phyloP scores from a whole-genome alignment of 139 green algal genomes.

The Microglena sp. region DNA sequence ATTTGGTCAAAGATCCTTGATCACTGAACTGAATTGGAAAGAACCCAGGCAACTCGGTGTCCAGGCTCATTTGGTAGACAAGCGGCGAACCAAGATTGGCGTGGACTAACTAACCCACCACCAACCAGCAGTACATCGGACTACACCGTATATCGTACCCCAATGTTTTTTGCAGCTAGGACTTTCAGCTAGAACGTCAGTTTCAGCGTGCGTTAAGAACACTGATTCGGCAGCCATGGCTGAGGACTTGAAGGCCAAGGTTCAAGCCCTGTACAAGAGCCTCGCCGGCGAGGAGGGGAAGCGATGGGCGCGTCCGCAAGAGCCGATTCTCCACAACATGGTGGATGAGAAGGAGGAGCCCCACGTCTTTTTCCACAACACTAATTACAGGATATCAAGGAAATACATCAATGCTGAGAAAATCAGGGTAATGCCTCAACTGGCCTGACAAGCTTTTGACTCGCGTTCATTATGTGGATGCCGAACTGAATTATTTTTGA shows the following conservation, averaged over 20 bases:
- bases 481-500: not conserved
- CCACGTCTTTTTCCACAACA: slow-evolving; percentile 38
- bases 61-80: too few relatives aligned
- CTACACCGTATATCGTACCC: too few relatives aligned
- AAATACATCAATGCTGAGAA: slow-evolving; percentile 46
- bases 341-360: slow-evolving; percentile 35
- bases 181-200: too few relatives aligned
- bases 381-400: slow-evolving; percentile 31
- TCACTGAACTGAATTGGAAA: too few relatives aligned
- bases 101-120: too few relatives aligned
- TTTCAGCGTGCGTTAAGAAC: too few relatives aligned
- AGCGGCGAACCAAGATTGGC: too few relatives aligned
- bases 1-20: too few relatives aligned
- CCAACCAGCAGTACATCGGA: too few relatives aligned
- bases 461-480: not conserved
- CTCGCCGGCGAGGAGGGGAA: slow-evolving; percentile 9
- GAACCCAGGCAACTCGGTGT: too few relatives aligned
- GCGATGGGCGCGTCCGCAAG: slow-evolving; percentile 24
- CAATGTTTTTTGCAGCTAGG: too few relatives aligned
- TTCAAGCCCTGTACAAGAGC: slow-evolving; percentile 19
- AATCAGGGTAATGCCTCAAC: slow-evolving; percentile 19
- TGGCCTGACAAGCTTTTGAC: not conserved
- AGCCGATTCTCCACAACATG: slow-evolving; percentile 30
- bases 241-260: slow-evolving; percentile 12
- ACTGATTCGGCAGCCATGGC: too few relatives aligned